phyloP scores from a whole-genome alignment of 192 early-diverging fungal species.

The Dimargaris xerosporica region DNA sequence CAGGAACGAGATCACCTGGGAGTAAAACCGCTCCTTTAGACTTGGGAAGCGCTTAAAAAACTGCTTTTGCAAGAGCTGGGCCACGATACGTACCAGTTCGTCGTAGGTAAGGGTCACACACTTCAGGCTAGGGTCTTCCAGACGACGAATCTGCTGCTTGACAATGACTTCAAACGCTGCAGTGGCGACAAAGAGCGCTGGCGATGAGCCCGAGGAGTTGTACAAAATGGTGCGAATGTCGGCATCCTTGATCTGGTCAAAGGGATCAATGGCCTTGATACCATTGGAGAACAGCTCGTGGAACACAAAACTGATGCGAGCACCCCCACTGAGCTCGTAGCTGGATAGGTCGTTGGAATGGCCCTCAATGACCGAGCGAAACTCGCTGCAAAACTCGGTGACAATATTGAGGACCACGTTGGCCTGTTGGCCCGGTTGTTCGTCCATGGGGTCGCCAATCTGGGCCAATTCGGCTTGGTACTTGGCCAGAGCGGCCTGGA shows the following conservation, averaged over 20 bases:
- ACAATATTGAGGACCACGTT: constrained; percentile 93
- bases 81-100: constrained; percentile 90
- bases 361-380: constrained; percentile 90
- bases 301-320: constrained; percentile 97
- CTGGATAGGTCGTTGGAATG: constrained; percentile 88
- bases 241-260: constrained; percentile 97
- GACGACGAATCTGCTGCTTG: constrained; percentile 95
- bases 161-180: constrained; percentile 97
- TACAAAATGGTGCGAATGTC: constrained; percentile 98
- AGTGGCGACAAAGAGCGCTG: constrained; percentile 94
- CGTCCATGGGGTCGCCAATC: constrained; percentile 82
- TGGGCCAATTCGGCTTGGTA: constrained; percentile 72
- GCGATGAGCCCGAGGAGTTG: constrained; percentile 94
- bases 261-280: constrained; percentile 88
- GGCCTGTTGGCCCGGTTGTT: constrained; percentile 58
- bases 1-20: constrained; percentile 85
- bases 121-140: constrained; percentile 95
- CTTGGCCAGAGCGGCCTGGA: constrained; percentile 65
- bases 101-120: constrained; percentile 95
- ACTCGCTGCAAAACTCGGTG: constrained; percentile 97
- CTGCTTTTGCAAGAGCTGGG: constrained; percentile 80
- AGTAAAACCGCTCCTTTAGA: constrained; percentile 83
- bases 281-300: constrained; percentile 91
- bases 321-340: constrained; percentile 93
- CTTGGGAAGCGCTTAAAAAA: constrained; percentile 93